Percentiles rank a stretch among this genome's conserved stretches.
These are phyloP conservation scores for Arabidopsis hybrid DNA, from an alignment of 441 rosid species.

Conservation along the genomic window DNA sequence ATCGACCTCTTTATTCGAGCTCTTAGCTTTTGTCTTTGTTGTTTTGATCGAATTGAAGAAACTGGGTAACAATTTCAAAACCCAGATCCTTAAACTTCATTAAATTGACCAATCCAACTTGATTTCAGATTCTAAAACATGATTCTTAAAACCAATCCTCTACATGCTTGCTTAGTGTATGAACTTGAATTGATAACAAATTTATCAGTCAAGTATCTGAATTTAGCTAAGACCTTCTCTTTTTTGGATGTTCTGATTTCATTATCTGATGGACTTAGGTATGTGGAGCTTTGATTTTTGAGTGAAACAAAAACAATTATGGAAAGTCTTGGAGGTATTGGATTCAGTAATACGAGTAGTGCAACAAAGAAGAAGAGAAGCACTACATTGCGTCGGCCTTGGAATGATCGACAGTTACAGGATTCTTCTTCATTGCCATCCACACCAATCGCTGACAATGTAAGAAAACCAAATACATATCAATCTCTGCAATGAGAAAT, in stretches of 20 bases:
- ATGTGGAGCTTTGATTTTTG: slow-evolving; percentile 21
- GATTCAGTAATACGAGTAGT: slow-evolving; percentile 67
- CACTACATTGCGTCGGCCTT: slow-evolving; percentile 69
- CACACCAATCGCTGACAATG: slow-evolving; percentile 70
- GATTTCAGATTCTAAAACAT: not conserved
- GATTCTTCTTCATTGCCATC: slow-evolving; percentile 73
- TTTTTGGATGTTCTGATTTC: not conserved
- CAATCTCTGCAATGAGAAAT: not conserved
- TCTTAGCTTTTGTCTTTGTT: not conserved
- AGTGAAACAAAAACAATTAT: slow-evolving; percentile 39
- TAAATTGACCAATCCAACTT: no score
- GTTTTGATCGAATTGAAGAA: slow-evolving; percentile 9
- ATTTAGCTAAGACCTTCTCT: slow-evolving; percentile 1
- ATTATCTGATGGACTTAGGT: slow-evolving; percentile 7
- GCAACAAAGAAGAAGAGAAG: slow-evolving; percentile 81
- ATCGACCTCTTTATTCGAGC: not conserved
- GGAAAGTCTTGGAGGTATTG: slow-evolving; percentile 62
- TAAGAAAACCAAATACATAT: slow-evolving; percentile 34
- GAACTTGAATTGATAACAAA: not conserved
- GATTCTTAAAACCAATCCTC: not conserved
- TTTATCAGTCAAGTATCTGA: no score
- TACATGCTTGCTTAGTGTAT: not conserved
- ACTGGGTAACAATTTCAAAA: not conserved
- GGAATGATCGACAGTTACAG: slow-evolving; percentile 66
- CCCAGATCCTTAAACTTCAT: not conserved